Conservation (phyloP, 371 early-diverging fungal genomes). For the Neoconidiobolus thromboides region DNA sequence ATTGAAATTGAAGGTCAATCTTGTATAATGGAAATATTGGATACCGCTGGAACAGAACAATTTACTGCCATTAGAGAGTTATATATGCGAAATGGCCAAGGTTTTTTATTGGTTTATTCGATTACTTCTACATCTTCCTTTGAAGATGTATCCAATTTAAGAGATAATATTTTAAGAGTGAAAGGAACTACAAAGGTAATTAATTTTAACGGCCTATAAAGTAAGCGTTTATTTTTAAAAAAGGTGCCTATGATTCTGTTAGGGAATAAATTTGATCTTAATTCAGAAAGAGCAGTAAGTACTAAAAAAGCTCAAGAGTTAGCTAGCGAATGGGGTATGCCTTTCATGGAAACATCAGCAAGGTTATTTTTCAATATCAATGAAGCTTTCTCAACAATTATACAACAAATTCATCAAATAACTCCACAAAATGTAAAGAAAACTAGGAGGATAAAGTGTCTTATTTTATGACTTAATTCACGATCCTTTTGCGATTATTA, state of each 20-base stretch:
- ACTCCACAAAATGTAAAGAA: no score
- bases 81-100: constrained; percentile 82
- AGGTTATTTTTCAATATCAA: constrained; percentile 67
- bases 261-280: constrained; percentile 76
- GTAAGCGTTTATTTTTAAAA: not conserved
- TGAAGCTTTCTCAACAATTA: constrained; percentile 22
- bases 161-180: constrained; percentile 60
- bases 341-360: constrained; percentile 74
- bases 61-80: constrained; percentile 83
- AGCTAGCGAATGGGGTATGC: constrained; percentile 44
- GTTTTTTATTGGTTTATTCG: constrained; percentile 71
- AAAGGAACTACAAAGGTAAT: constrained; percentile 62
- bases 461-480: no score
- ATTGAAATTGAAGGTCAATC: constrained; percentile 69
- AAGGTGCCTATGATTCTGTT: constrained; percentile 72
- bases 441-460: no score
- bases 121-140: constrained; percentile 68
- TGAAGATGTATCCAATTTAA: constrained; percentile 51
- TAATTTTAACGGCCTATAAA: not conserved
- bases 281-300: constrained; percentile 52
- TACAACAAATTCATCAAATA: no score
- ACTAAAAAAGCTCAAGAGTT: constrained; percentile 38
- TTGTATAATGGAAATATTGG: constrained; percentile 77
- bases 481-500: no score
- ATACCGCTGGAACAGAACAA: constrained; percentile 77